Evolutionary conservation across 176 grass and related monocot species (phyloP).

Genomic region (Rhynchospora breviuscula): DNA sequence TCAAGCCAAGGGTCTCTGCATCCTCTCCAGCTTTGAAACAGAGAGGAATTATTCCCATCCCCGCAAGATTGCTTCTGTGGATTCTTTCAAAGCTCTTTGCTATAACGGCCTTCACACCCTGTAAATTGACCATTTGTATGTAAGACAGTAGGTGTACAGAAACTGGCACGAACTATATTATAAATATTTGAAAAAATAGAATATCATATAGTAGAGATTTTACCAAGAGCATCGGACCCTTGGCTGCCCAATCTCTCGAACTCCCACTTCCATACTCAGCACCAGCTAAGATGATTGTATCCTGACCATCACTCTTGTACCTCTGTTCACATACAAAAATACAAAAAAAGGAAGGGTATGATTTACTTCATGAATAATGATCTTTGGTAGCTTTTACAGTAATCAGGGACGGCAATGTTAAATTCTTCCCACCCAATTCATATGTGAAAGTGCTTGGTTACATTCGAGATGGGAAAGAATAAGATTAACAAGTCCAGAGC

Average conservation of each 20-base stretch:
- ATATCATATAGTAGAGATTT: neutral
- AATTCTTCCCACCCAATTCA: too few species aligned
- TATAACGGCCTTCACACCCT: constrained; percentile 97
- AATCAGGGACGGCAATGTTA: neutral
- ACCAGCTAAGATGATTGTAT: constrained; percentile 81
- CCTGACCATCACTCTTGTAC: constrained; percentile 75
- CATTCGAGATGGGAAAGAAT: neutral
- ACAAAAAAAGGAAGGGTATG: neutral
- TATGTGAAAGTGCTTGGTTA: neutral
- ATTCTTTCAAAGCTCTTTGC: constrained; percentile 98
- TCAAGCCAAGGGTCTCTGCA: constrained; percentile 79
- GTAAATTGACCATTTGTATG: constrained; percentile 33
- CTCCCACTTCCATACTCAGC: constrained; percentile 95
- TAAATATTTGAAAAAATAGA: neutral
- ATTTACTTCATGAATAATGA: neutral
- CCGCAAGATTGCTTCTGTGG: constrained; percentile 92
- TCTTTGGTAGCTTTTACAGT: neutral
- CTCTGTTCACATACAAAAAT: constrained; percentile 46
- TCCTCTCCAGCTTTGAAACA: constrained; percentile 88
- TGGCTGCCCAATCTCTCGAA: constrained; percentile 94
- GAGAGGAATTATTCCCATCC: constrained; percentile 91
- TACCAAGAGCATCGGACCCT: constrained; percentile 94
- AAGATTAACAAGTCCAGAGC: neutral
- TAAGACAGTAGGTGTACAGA: neutral
- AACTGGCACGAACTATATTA: neutral